A percentile compares a stretch with the other conserved stretches of the same genome.
Evolutionary conservation across 306 rosid genomes (phyloP).

Genomic region (Cyamopsis tetragonoloba): DNA sequence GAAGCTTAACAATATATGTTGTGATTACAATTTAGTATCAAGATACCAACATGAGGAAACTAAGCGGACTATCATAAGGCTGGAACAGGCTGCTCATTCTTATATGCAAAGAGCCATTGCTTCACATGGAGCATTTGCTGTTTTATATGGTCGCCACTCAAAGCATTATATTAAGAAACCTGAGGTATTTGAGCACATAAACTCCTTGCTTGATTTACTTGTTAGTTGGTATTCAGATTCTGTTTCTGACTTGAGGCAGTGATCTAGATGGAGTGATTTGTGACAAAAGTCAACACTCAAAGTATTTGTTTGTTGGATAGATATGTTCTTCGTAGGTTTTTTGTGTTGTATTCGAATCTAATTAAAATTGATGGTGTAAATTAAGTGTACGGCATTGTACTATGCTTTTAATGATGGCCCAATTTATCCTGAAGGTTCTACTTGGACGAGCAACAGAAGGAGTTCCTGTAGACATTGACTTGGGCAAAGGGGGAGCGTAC

Average conservation of each 20-base stretch:
- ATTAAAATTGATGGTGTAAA: slow-evolving; percentile 20
- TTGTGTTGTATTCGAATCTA: slow-evolving; percentile 5
- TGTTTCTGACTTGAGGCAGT: slow-evolving; percentile 10
- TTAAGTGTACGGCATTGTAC: neutral
- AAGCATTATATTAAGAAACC: slow-evolving; percentile 84
- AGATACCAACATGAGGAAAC: slow-evolving; percentile 65
- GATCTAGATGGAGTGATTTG: slow-evolving; percentile 8
- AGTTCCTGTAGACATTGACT: slow-evolving; percentile 76
- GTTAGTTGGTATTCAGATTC: slow-evolving; percentile 14
- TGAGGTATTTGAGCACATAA: slow-evolving; percentile 52
- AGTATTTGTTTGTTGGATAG: neutral
- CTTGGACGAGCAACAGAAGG: slow-evolving; percentile 84
- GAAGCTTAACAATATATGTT: slow-evolving; percentile 24
- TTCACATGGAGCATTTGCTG: slow-evolving; percentile 83
- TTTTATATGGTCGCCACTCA: slow-evolving; percentile 64
- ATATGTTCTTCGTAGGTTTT: neutral
- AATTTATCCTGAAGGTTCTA: slow-evolving; percentile 56
- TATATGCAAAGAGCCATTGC: slow-evolving; percentile 74
- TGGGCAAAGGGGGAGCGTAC: slow-evolving; percentile 71
- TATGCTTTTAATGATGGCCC: slow-evolving; percentile 18
- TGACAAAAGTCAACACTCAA: neutral
- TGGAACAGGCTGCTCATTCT: slow-evolving; percentile 82
- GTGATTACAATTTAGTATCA: slow-evolving; percentile 45
- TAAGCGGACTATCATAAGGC: slow-evolving; percentile 66
- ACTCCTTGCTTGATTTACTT: neutral